These are phyloP conservation scores for Monilinia polystroma DNA, from an alignment of 2,329 filamentous ascomycete genomes.

Conservation along the genomic window DNA sequence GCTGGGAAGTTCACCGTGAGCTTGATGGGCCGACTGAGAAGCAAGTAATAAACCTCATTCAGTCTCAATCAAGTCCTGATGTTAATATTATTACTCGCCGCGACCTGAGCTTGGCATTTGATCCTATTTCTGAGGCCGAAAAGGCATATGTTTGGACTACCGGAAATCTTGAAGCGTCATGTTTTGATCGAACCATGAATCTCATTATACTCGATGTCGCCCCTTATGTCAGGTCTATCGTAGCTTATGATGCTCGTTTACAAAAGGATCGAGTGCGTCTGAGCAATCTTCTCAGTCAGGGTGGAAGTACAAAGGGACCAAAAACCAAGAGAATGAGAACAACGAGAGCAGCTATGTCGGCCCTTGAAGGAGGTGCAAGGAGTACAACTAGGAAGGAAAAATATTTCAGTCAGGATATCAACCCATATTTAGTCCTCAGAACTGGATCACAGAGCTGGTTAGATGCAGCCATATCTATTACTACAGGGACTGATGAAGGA, in stretches of 20 bases:
- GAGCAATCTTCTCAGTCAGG: conserved; percentile 61
- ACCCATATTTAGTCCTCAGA: conserved; percentile 60
- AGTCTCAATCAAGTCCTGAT: conserved; percentile 23
- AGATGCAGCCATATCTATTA: conserved; percentile 28
- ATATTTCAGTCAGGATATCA: conserved; percentile 66
- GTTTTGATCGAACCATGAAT: conserved; percentile 70
- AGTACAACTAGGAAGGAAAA: conserved; percentile 65
- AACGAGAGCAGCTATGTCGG: conserved; percentile 72
- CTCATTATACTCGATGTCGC: conserved; percentile 75
- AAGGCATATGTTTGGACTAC: conserved; percentile 42
- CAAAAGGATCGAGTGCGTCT: conserved; percentile 65
- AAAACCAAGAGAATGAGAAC: conserved; percentile 61
- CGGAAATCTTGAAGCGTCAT: conserved; percentile 62
- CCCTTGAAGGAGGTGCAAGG: conserved; percentile 71
- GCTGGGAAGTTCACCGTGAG: conserved; percentile 31
- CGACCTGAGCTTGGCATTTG: conserved; percentile 60
- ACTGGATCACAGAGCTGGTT: conserved; percentile 51
- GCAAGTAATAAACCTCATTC: conserved; percentile 33
- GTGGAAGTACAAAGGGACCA: conserved; percentile 49
- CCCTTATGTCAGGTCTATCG: conserved; percentile 85
- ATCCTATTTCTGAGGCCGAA: conserved; percentile 56
- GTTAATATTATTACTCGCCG: conserved; percentile 45
- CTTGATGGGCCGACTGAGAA: conserved; percentile 32
- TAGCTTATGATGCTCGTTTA: conserved; percentile 70
- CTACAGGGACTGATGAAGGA: conserved; percentile 3